Evolutionary conservation across 345 rosid species (phyloP).

Genomic region (Noccaea caerulescens): DNA sequence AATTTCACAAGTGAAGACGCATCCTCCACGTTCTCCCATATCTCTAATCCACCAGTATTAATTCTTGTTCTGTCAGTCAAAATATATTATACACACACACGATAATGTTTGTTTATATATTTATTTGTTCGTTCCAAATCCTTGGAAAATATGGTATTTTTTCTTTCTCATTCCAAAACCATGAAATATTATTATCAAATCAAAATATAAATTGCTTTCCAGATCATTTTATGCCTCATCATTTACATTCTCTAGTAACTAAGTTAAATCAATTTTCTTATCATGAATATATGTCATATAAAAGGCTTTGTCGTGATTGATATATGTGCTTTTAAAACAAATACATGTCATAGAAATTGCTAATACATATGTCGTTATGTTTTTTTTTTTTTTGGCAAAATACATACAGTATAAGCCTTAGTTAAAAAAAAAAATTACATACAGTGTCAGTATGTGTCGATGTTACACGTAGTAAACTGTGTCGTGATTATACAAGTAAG

Average conservation of each 20-base stretch:
- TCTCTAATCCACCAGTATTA: constrained; percentile 38
- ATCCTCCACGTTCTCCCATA: constrained; percentile 38
- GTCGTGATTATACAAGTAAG: too few relatives aligned
- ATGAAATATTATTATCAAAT: constrained; percentile 37
- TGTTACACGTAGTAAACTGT: too few relatives aligned
- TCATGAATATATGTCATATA: constrained; percentile 19
- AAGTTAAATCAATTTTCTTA: constrained; percentile 19
- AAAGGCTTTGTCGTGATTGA: neutral
- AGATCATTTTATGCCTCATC: constrained; percentile 23
- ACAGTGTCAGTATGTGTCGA: too few relatives aligned
- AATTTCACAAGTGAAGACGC: constrained; percentile 31
- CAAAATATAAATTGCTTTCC: constrained; percentile 21
- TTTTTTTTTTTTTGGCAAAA: too few relatives aligned
- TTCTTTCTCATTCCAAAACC: constrained; percentile 29
- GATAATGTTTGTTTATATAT: constrained; percentile 5
- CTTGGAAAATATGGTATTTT: constrained; percentile 16
- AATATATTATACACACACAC: constrained; percentile 12
- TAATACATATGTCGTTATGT: too few relatives aligned
- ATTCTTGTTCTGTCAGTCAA: constrained; percentile 37
- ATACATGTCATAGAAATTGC: neutral
- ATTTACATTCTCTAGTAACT: constrained; percentile 14
- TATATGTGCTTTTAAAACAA: neutral
- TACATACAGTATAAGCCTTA: too few relatives aligned
- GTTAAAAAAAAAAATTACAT: too few relatives aligned
- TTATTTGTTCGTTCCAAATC: constrained; percentile 32